Conservation (phyloP, 495 filamentous ascomycete species). For the Daldinia grandis region DNA sequence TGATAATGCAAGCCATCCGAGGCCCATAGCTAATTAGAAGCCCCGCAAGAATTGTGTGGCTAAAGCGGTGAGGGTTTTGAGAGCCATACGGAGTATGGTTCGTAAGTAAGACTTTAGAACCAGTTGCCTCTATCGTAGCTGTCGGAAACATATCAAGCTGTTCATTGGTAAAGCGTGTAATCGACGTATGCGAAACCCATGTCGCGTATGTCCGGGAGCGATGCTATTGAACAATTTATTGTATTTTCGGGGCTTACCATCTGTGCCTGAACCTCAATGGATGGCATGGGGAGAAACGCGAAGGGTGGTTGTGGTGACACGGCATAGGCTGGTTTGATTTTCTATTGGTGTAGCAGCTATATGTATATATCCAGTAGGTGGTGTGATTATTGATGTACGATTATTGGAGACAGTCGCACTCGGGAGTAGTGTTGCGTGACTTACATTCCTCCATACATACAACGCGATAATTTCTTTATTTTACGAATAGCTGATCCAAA, state of each 20-base stretch:
- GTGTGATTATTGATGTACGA: constrained; percentile 26
- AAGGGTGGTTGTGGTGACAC: neutral
- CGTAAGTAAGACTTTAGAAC: neutral
- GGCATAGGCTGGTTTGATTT: constrained; percentile 13
- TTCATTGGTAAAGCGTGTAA: constrained; percentile 13
- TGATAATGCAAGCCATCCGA: constrained; percentile 31
- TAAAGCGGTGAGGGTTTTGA: constrained; percentile 3
- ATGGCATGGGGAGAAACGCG: neutral
- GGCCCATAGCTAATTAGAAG: constrained; percentile 22
- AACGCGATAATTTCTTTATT: neutral
- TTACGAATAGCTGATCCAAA: neutral
- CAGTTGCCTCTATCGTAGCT: constrained; percentile 3
- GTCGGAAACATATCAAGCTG: constrained; percentile 2
- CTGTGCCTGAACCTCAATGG: constrained; percentile 35
- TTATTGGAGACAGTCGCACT: constrained; percentile 22
- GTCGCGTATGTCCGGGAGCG: constrained; percentile 14
- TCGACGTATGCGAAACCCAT: constrained; percentile 9
- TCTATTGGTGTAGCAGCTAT: constrained; percentile 19
- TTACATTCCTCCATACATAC: neutral
- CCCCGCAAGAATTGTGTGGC: constrained; percentile 3
- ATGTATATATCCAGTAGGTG: constrained; percentile 9
- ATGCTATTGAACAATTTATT: constrained; percentile 32
- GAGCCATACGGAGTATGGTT: constrained; percentile 1
- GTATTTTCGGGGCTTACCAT: constrained; percentile 10
- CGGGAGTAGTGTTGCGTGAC: constrained; percentile 18